phyloP scores from a whole-genome alignment of 2,329 filamentous ascomycete species.

The Clonostachys rosea region DNA sequence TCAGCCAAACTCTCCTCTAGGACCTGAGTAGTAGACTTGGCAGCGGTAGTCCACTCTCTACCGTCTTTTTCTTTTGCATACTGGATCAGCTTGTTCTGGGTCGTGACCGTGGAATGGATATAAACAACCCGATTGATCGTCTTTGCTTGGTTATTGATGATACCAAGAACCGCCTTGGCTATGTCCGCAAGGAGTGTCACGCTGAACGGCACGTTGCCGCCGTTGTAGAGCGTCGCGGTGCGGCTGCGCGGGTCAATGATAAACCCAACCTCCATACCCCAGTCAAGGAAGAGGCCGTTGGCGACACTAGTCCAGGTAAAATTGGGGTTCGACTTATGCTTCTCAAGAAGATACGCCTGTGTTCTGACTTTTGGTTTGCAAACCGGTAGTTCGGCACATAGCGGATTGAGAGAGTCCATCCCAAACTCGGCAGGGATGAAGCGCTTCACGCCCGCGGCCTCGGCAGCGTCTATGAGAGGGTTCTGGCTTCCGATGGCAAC shows the following conservation, averaged over 20 bases:
- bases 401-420: constrained; percentile 20
- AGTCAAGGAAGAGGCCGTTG: constrained; percentile 56
- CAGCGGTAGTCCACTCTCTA: constrained; percentile 38
- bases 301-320: constrained; percentile 52
- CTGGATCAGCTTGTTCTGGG: constrained; percentile 38
- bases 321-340: constrained; percentile 23
- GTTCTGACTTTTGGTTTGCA: constrained; percentile 43
- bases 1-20: constrained; percentile 7
- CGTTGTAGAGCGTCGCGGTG: constrained; percentile 38
- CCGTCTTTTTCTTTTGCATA: constrained; percentile 38
- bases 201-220: constrained; percentile 41
- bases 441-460: constrained; percentile 53
- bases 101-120: constrained; percentile 33
- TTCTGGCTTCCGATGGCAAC: constrained; percentile 32
- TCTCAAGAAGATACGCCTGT: constrained; percentile 30
- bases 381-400: constrained; percentile 37
- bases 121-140: constrained; percentile 46
- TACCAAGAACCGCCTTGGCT: constrained; percentile 39
- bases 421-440: constrained; percentile 58
- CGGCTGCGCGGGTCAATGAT: constrained; percentile 32
- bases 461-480: constrained; percentile 51
- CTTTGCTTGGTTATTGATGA: constrained; percentile 41
- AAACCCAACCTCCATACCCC: constrained; percentile 36
- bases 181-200: constrained; percentile 39
- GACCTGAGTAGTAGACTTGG: constrained; percentile 14